These are phyloP conservation scores for Dactylellina haptotyla DNA, from an alignment of 2,329 filamentous ascomycete genomes.

Conservation along the genomic window DNA sequence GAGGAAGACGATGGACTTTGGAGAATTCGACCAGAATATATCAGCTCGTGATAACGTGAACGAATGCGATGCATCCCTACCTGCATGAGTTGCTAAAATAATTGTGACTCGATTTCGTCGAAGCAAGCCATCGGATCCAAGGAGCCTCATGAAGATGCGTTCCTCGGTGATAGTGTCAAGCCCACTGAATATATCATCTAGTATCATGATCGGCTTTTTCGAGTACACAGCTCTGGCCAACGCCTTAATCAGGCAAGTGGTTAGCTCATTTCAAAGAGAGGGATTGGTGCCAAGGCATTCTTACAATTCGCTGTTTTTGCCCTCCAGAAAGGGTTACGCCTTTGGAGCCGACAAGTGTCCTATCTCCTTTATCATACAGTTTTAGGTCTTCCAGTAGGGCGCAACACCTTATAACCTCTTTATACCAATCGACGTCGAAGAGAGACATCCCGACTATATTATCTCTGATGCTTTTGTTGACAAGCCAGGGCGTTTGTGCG, in stretches of 20 bases:
- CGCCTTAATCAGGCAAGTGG: slow-evolving; percentile 54
- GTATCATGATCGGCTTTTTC: slow-evolving; percentile 59
- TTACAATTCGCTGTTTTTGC: slow-evolving; percentile 63
- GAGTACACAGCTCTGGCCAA: slow-evolving; percentile 45
- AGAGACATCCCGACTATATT: slow-evolving; percentile 62
- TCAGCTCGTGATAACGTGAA: background rate
- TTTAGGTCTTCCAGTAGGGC: slow-evolving; percentile 61
- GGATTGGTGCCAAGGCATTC: no score
- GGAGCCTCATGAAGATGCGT: slow-evolving; percentile 62
- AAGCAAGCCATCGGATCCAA: slow-evolving; percentile 61
- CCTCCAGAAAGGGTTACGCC: slow-evolving; percentile 65
- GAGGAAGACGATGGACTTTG: slow-evolving; percentile 34
- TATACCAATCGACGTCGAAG: slow-evolving; percentile 60
- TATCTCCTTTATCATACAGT: slow-evolving; percentile 59
- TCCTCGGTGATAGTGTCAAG: slow-evolving; percentile 63
- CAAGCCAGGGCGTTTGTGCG: slow-evolving; percentile 61
- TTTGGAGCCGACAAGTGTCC: slow-evolving; percentile 61
- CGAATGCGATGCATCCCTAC: slow-evolving; percentile 49
- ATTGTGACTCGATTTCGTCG: slow-evolving; percentile 58
- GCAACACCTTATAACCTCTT: slow-evolving; percentile 60
- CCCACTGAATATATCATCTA: slow-evolving; percentile 63
- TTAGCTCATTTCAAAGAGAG: background rate
- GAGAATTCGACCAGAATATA: background rate
- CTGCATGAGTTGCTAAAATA: slow-evolving; percentile 60
- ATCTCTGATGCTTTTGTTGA: slow-evolving; percentile 60